Evolutionary conservation across 306 rosid species (phyloP).

Genomic region (Parietaria judaica): DNA sequence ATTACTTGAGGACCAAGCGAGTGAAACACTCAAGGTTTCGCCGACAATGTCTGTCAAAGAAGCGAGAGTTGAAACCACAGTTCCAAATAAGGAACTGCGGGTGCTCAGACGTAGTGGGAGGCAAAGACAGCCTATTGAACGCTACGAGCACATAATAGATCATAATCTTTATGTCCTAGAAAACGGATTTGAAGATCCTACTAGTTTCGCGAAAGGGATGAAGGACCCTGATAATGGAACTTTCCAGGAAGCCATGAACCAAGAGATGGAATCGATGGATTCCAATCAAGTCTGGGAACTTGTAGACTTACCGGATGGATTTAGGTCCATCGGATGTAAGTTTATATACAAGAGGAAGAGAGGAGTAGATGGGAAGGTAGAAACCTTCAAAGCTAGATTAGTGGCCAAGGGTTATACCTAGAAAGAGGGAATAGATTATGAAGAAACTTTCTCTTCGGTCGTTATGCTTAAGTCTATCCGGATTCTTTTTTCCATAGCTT

Average conservation of each 20-base stretch:
- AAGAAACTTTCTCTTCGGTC: not conserved
- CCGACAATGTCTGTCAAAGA: no score
- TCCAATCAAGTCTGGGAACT: constrained; percentile 1
- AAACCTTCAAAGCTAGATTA: not conserved
- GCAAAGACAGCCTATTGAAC: no score
- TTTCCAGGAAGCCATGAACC: not conserved
- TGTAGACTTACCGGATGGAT: not conserved
- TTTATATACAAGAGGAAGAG: not conserved
- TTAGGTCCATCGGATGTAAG: not conserved
- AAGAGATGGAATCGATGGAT: not conserved
- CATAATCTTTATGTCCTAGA: no score
- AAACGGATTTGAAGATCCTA: no score
- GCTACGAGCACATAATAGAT: no score
- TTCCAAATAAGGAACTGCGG: no score
- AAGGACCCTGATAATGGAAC: not conserved
- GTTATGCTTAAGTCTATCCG: not conserved
- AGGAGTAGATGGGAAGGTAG: not conserved
- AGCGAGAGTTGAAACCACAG: no score
- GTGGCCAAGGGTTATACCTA: constrained; percentile 4
- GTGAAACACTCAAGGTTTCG: no score
- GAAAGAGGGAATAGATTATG: not conserved
- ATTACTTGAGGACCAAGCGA: no score
- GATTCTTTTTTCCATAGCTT: not conserved
- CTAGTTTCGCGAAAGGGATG: no score
- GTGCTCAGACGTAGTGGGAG: no score